Percentiles rank a stretch among this genome's conserved stretches.
Evolutionary conservation across 148 eudicot species (phyloP).

Genomic region (Camellia sinensis): DNA sequence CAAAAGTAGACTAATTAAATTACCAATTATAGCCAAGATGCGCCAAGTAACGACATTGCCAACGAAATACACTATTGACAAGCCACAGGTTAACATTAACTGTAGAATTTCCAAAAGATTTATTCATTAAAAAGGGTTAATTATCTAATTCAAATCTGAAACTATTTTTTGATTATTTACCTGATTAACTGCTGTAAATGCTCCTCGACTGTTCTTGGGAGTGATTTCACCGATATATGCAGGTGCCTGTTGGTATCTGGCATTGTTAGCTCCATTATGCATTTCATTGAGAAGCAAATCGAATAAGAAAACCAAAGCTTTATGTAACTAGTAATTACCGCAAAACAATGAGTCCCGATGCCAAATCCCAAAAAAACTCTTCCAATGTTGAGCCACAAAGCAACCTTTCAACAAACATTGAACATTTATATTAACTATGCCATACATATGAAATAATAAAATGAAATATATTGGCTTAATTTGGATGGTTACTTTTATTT

Average conservation of each 20-base stretch:
- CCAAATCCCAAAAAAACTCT: slow-evolving; percentile 47
- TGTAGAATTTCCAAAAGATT: slow-evolving; percentile 9
- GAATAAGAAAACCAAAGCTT: not conserved
- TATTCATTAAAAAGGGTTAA: not conserved
- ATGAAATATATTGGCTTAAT: no score
- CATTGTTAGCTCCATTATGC: not conserved
- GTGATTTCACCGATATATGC: slow-evolving; percentile 54
- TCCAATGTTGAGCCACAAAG: slow-evolving; percentile 50
- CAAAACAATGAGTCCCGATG: slow-evolving; percentile 31
- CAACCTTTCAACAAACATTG: slow-evolving; percentile 26
- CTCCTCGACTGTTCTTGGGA: slow-evolving; percentile 53
- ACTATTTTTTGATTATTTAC: slow-evolving; percentile 7
- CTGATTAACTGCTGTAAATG: slow-evolving; percentile 22
- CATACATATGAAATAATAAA: not conserved
- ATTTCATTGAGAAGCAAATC: not conserved
- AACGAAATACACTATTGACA: slow-evolving; percentile 32
- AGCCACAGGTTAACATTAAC: slow-evolving; percentile 35
- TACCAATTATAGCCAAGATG: slow-evolving; percentile 45
- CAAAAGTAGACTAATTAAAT: not conserved
- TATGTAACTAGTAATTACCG: slow-evolving; percentile 27
- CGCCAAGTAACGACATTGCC: slow-evolving; percentile 47
- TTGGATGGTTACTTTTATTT: no score
- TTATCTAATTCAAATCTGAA: not conserved
- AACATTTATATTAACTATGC: not conserved
- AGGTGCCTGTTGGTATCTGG: slow-evolving; percentile 33